These are phyloP conservation scores for Alternaria triticimaculans DNA, from an alignment of 2,329 filamentous ascomycete species.

Conservation along the genomic window DNA sequence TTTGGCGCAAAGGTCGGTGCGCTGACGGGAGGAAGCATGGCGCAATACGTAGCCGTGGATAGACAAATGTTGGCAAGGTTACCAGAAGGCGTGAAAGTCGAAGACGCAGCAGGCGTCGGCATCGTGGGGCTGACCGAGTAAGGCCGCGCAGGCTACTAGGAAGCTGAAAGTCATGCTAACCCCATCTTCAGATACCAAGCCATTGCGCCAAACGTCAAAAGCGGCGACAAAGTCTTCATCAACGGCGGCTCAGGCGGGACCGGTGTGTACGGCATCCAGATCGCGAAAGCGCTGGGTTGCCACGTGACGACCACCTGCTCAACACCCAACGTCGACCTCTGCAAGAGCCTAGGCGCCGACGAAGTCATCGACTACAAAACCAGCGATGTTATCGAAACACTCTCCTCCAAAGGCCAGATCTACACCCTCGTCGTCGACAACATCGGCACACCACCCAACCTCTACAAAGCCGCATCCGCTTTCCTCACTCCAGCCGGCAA, in stretches of 20 bases:
- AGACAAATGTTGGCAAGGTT: constrained; percentile 25
- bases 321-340: constrained; percentile 62
- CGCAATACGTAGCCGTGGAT: constrained; percentile 46
- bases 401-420: constrained; percentile 57
- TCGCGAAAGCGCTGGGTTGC: constrained; percentile 67
- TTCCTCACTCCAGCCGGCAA: constrained; percentile 59
- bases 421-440: constrained; percentile 66
- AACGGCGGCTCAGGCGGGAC: constrained; percentile 70
- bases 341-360: constrained; percentile 66
- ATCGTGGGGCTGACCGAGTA: constrained; percentile 50
- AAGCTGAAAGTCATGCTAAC: background rate
- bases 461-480: constrained; percentile 62
- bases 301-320: constrained; percentile 67
- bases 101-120: constrained; percentile 48
- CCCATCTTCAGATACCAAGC: constrained; percentile 33
- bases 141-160: background rate
- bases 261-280: constrained; percentile 67
- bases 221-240: constrained; percentile 64
- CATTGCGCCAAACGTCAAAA: constrained; percentile 46
- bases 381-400: constrained; percentile 54
- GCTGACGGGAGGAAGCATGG: constrained; percentile 45
- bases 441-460: constrained; percentile 56
- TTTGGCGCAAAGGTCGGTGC: constrained; percentile 47
- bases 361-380: constrained; percentile 67
- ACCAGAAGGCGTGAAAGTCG: constrained; percentile 35